Base-by-base conservation (phyloP, 1,139 yeast genomes). In the Yamadazyma conglobata region DNA sequence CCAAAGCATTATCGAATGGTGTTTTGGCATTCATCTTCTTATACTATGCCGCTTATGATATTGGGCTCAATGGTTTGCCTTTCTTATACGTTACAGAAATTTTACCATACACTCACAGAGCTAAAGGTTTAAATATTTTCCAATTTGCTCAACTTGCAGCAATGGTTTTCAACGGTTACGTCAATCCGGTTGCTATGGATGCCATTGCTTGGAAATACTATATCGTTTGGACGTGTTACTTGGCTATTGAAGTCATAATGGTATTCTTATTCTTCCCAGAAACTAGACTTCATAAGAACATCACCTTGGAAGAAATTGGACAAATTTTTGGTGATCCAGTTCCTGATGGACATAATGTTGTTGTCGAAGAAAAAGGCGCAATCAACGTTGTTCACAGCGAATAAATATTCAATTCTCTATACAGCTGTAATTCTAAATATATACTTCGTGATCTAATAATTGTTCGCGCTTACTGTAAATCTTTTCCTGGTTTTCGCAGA, bases 151-250 rank as follows among this genome's bases (percentile, higher is more conserved):
- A 53, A 35, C 56, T 58, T 19, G 12, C 47, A 14, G 40, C 48
- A 10, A 34, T 45, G 24, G 32, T 52, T 31, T 54, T 44, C 38
- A 56, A 56, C 34, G 56, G 74, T 24, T 76, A 68, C 47, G 78
- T 74, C 31, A 74, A 74, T 45, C 74, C 81, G 5, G 64, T 77
- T 46, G 83, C 80, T 19, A 68, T 77, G 75, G 76, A 66, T 36
- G 70, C 70, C 21, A 70, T 77, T 40, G 63, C 60, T 24, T 76
- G 80, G 79, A 74, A 71, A 46, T 77, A 74, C 56, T 77, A 77
- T 50, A 73, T 76, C 42, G 78, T 77, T 7, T 75, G 52, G 53
- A 56, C 70, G 41, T 59, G 67, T 50, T 44, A 60, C 22, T 44
- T 67, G 26, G 60, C 54, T 2, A 64, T 60, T 26, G 72, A 67